A percentile compares a stretch with the other conserved stretches of the same genome.
Conservation (phyloP, 1,284 basidiomycete species). For the Cryptococcus neoformans region DNA sequence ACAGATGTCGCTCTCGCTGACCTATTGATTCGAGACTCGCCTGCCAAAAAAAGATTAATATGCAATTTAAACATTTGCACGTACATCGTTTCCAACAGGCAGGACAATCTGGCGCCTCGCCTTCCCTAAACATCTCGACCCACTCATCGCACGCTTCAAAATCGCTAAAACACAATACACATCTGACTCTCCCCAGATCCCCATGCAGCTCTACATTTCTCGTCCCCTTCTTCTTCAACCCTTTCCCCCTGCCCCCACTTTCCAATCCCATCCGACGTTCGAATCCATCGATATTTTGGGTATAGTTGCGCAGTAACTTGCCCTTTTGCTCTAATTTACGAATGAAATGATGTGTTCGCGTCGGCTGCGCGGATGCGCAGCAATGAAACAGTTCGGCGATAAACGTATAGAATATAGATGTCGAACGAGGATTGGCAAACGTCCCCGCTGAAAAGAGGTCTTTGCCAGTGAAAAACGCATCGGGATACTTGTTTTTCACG, state of each 20-base stretch:
- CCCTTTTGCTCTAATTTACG: constrained; percentile 78
- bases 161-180: constrained; percentile 73
- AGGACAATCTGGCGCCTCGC: constrained; percentile 73
- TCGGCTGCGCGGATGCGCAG: constrained; percentile 74
- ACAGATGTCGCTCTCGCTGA: constrained; percentile 72
- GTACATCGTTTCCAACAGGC: constrained; percentile 73
- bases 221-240: constrained; percentile 62
- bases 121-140: constrained; percentile 62
- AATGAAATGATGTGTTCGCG: constrained; percentile 84
- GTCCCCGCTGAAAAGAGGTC: constrained; percentile 85
- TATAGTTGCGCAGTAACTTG: constrained; percentile 83
- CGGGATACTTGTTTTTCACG: constrained; percentile 78
- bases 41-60: constrained; percentile 49
- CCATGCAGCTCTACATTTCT: constrained; percentile 89
- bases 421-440: constrained; percentile 75
- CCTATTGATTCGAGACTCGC: constrained; percentile 69
- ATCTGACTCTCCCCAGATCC: constrained; percentile 82
- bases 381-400: constrained; percentile 83
- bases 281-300: constrained; percentile 93
- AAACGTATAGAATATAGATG: constrained; percentile 89
- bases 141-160: constrained; percentile 64
- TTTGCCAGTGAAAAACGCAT: constrained; percentile 77
- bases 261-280: constrained; percentile 75
- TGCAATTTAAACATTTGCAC: constrained; percentile 47
- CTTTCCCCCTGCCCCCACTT: constrained; percentile 57